Evolutionary conservation across 768 basidiomycete genomes (phyloP).

Genomic region (Suillus occidentalis): DNA sequence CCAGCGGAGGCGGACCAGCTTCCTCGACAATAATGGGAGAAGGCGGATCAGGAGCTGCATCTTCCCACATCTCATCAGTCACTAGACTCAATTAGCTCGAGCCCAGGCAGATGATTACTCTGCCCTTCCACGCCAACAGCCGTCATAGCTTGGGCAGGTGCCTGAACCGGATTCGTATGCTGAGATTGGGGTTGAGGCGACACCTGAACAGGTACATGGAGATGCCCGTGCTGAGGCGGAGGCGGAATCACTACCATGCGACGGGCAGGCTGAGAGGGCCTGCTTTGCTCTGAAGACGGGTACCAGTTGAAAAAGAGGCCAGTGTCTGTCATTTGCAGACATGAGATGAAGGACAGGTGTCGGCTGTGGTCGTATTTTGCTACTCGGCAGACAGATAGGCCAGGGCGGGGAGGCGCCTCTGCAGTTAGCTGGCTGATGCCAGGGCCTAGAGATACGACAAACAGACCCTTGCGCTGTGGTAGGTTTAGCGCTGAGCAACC

Average conservation of each 20-base stretch:
- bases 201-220: not conserved
- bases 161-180: not conserved
- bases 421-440: constrained; percentile 22
- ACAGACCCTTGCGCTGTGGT: constrained; percentile 25
- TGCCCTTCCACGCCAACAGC: not conserved
- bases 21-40: not conserved
- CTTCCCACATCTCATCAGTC: not conserved
- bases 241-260: not conserved
- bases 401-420: constrained; percentile 33
- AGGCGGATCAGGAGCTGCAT: not conserved
- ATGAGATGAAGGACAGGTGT: constrained; percentile 37
- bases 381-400: constrained; percentile 25
- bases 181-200: not conserved
- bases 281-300: constrained; percentile 16
- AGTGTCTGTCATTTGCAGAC: constrained; percentile 56
- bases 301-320: constrained; percentile 52
- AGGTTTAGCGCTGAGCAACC: not conserved
- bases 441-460: constrained; percentile 24
- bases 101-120: not conserved
- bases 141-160: not conserved
- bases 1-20: not conserved
- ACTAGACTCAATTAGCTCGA: constrained; percentile 3
- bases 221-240: not conserved
- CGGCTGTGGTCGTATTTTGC: constrained; percentile 16
- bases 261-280: not conserved